Percentiles rank a stretch among this genome's conserved stretches.
Evolutionary conservation across 2,329 filamentous ascomycete genomes (phyloP).

Genomic region (Neonectria punicea): DNA sequence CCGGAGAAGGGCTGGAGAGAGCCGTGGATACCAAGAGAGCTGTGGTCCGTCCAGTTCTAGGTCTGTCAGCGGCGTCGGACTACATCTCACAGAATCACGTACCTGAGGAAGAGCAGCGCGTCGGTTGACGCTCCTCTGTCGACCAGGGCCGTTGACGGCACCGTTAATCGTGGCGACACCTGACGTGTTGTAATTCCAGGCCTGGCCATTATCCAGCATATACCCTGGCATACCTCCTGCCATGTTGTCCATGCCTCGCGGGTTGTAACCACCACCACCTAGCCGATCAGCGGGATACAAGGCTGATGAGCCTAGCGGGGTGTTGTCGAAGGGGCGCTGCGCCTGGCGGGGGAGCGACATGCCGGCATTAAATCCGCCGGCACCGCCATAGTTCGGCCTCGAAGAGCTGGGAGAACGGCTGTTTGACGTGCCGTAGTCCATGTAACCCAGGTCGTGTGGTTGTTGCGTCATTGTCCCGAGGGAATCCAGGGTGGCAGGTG

Average conservation of each 20-base stretch:
- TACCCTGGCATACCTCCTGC: conserved; percentile 57
- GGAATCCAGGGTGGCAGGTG: conserved; percentile 35
- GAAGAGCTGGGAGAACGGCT: conserved; percentile 78
- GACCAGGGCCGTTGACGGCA: conserved; percentile 71
- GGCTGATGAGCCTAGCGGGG: conserved; percentile 68
- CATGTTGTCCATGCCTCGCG: conserved; percentile 67
- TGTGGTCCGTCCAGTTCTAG: conserved; percentile 64
- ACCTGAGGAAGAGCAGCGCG: conserved; percentile 78
- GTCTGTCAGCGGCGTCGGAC: conserved; percentile 24
- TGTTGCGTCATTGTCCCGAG: conserved; percentile 57
- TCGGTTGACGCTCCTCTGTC: conserved; percentile 65
- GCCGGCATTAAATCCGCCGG: conserved; percentile 62
- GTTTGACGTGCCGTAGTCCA: conserved; percentile 69
- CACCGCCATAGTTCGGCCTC: conserved; percentile 63
- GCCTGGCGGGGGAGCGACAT: conserved; percentile 59
- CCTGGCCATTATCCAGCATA: conserved; percentile 76
- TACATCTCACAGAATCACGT: conserved; percentile 51
- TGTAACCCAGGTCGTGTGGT: conserved; percentile 72
- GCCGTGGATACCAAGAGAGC: conserved; percentile 55
- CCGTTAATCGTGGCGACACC: conserved; percentile 72
- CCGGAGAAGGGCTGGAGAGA: conserved; percentile 50
- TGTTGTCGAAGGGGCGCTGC: conserved; percentile 84
- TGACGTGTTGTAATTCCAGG: conserved; percentile 79
- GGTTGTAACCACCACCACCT: conserved; percentile 66
- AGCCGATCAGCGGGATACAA: conserved; percentile 78